These are phyloP conservation scores for Gillenia trifoliata DNA, from an alignment of 306 rosid species.

Conservation along the genomic window DNA sequence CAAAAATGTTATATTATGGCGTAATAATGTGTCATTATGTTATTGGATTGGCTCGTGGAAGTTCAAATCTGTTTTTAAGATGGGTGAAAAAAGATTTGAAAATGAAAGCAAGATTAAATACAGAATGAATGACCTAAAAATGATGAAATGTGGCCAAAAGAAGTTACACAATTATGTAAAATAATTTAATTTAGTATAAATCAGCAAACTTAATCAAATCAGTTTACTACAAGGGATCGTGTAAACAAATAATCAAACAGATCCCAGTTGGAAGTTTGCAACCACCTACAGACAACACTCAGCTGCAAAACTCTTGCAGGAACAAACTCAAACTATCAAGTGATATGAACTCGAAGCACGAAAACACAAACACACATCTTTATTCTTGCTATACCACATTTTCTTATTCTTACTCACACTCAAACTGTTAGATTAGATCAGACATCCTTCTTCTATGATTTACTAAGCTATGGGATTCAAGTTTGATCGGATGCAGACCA, in stretches of 20 bases:
- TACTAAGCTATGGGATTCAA: slow-evolving; percentile 38
- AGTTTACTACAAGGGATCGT: neutral
- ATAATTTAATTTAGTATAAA: slow-evolving; percentile 13
- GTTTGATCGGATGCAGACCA: slow-evolving; percentile 58
- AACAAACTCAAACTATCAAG: neutral
- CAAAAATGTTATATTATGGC: no score
- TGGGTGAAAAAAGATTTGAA: no score
- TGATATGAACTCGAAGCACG: neutral
- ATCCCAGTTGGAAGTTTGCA: slow-evolving; percentile 14
- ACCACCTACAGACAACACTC: neutral
- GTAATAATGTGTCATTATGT: no score
- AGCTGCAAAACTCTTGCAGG: neutral
- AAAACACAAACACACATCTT: slow-evolving; percentile 13
- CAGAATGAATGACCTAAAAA: no score
- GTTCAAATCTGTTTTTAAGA: no score
- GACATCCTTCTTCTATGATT: slow-evolving; percentile 89
- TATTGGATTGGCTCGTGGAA: no score
- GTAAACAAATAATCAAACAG: slow-evolving; percentile 27
- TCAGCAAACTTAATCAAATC: slow-evolving; percentile 23
- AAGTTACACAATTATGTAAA: slow-evolving; percentile 22
- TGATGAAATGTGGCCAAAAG: neutral
- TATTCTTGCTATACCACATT: slow-evolving; percentile 12
- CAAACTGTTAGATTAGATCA: slow-evolving; percentile 38
- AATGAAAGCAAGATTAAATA: no score
- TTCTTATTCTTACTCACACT: neutral